Base-by-base conservation (phyloP, 345 rosid species). In the Microthlaspi erraticum region DNA sequence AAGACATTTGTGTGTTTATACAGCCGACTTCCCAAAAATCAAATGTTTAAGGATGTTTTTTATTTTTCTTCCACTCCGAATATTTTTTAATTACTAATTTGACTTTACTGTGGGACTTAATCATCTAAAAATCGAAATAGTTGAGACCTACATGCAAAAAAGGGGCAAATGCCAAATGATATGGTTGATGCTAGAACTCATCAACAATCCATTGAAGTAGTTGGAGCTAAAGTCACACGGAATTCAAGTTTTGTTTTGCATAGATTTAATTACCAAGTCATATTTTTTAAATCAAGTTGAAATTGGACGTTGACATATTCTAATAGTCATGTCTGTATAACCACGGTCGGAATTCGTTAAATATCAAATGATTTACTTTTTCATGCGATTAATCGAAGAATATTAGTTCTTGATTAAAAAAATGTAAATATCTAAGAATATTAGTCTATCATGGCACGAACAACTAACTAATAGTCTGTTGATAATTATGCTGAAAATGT, bases 1-100 rank as follows among this genome's bases (percentile, higher is more conserved):
- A 49, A 58, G 61, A 74, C 32, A 36, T 66, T 59, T 66, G 78
- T 66, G 78, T 74, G 73, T 75, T 74, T 66, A 74, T 68, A 68
- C 63, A 36, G 78, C 74, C 70, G 64, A 68, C 64, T 60, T 56
- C 4, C 10, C 3, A 20, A 14, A 66, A 14, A 13, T 41, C 60
- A 32, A 75, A 74, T 53, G 68, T 44, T 71, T 18, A 75, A 75
- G 68, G 37, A 68, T 75, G 70, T 52, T 43, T 23, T 41, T 66
- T n/a, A n/a, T 29, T 39, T 12, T 0, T 36, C 10, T 26, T 26
- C 29, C 8, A 44, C 13, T 31, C 19, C 13, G 33, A 51, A 50
- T 61, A 32, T 11, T 26, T 11, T 19, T 61, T 49, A 31, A 49
- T 48, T 59, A 10, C 43, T 57, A 57, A 45, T 46, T 17, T 37